Evolutionary conservation across 2,329 filamentous ascomycete genomes (phyloP).

Genomic region (Epicoccum sorghinum): DNA sequence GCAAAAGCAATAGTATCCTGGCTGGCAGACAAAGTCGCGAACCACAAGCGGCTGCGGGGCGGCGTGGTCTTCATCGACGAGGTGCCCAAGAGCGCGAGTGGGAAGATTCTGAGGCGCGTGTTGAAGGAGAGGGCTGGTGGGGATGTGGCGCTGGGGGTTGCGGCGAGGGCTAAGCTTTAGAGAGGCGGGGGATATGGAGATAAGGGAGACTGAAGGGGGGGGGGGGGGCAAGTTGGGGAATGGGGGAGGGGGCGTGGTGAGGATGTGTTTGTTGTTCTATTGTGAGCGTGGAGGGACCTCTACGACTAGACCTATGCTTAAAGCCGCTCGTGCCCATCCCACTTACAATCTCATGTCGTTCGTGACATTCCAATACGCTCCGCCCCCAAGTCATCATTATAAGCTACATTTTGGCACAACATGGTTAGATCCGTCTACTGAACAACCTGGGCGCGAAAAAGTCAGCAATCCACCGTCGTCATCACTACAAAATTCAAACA

Average conservation of each 20-base stretch:
- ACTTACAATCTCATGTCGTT: background rate
- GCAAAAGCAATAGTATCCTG: conserved; percentile 25
- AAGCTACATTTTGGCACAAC: conserved; percentile 9
- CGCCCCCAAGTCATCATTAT: background rate
- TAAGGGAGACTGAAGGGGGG: too few species aligned
- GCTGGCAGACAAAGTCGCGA: conserved; percentile 31
- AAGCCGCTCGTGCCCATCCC: background rate
- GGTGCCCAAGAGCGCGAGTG: conserved; percentile 55
- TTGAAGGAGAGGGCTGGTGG: conserved; percentile 28
- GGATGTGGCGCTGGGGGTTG: conserved; percentile 25
- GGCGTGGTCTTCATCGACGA: conserved; percentile 52
- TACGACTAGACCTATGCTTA: conserved; percentile 2
- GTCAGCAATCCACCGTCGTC: background rate
- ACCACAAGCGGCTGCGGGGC: conserved; percentile 37
- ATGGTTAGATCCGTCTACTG: conserved; percentile 33
- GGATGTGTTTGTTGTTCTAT: background rate
- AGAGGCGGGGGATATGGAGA: too few species aligned
- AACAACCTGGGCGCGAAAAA: conserved; percentile 37
- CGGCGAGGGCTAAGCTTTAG: conserved; percentile 22
- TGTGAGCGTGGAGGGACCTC: conserved; percentile 5
- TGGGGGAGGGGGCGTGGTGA: too few species aligned
- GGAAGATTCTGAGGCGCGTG: conserved; percentile 53
- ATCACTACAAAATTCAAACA: background rate
- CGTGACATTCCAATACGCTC: background rate
- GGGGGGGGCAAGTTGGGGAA: too few species aligned